Evolutionary conservation across 495 filamentous ascomycete species (phyloP).

Genomic region (Neurospora sp.): DNA sequence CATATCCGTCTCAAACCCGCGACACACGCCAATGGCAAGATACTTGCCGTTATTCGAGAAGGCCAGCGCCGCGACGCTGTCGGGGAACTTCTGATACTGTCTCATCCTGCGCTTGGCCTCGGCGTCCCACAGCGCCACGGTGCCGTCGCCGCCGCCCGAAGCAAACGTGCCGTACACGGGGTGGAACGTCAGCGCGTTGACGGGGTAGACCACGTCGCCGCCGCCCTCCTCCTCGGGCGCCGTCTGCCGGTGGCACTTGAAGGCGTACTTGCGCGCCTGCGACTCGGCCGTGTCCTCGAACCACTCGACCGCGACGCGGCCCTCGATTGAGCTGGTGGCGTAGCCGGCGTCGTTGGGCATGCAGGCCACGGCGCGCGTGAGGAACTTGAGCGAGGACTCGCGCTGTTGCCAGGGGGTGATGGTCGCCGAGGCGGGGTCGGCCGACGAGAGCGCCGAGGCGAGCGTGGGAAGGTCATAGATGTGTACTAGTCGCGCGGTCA

Average conservation of each 20-base stretch:
- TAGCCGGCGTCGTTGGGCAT: slow-evolving; percentile 95
- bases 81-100: slow-evolving; percentile 75
- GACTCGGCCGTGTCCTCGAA: slow-evolving; percentile 80
- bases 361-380: slow-evolving; percentile 85
- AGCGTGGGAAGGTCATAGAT: slow-evolving; percentile 83
- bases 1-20: slow-evolving; percentile 86
- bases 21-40: slow-evolving; percentile 74
- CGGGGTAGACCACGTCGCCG: slow-evolving; percentile 86
- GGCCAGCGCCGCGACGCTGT: slow-evolving; percentile 63
- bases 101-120: slow-evolving; percentile 81
- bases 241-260: slow-evolving; percentile 88
- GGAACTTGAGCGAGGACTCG: slow-evolving; percentile 89
- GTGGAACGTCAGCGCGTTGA: slow-evolving; percentile 90
- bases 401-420: slow-evolving; percentile 79
- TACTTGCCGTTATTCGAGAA: slow-evolving; percentile 76
- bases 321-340: slow-evolving; percentile 80
- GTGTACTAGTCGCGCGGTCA: slow-evolving; percentile 82
- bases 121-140: slow-evolving; percentile 94
- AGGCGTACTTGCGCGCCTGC: slow-evolving; percentile 89
- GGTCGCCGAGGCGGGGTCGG: slow-evolving; percentile 25
- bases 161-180: slow-evolving; percentile 87
- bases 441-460: slow-evolving; percentile 40
- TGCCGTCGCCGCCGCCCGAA: slow-evolving; percentile 83
- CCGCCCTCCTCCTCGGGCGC: slow-evolving; percentile 39
- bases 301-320: slow-evolving; percentile 92